Percentiles rank a stretch among this genome's conserved stretches.
Conservation (phyloP, 768 basidiomycete genomes). For the Boletus subcaerulescens region DNA sequence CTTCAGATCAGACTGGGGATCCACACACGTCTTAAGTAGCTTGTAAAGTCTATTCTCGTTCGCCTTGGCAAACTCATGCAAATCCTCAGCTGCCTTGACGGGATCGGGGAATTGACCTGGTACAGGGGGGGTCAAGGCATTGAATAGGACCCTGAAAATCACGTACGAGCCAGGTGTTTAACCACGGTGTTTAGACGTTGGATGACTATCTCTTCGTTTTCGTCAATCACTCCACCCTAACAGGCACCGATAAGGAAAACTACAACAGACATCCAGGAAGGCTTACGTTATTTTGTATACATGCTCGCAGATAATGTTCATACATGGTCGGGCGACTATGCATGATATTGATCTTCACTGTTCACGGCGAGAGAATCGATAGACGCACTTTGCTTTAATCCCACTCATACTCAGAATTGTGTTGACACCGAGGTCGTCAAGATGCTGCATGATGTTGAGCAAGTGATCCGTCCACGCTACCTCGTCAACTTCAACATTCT, state of each 20-base stretch:
- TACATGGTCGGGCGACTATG: slow-evolving; percentile 65
- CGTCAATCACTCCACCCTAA: slow-evolving; percentile 89
- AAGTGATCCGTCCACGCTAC: slow-evolving; percentile 82
- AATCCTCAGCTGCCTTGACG: slow-evolving; percentile 71
- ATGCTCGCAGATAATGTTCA: slow-evolving; percentile 68
- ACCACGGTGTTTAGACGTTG: slow-evolving; percentile 53
- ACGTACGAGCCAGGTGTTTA: slow-evolving; percentile 60
- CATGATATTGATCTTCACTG: slow-evolving; percentile 1
- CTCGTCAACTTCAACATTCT: slow-evolving; percentile 66
- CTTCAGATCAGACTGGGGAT: slow-evolving; percentile 82
- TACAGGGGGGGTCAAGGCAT: background rate
- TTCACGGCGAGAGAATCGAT: background rate
- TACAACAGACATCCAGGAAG: background rate
- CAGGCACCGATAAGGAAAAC: background rate
- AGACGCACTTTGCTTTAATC: slow-evolving; percentile 55
- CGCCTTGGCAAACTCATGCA: slow-evolving; percentile 77
- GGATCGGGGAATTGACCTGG: slow-evolving; percentile 63
- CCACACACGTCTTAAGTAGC: slow-evolving; percentile 75
- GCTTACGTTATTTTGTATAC: slow-evolving; percentile 81
- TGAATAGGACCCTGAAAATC: background rate
- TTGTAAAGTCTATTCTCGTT: slow-evolving; percentile 89
- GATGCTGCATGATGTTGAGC: slow-evolving; percentile 63
- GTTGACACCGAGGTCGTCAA: slow-evolving; percentile 59
- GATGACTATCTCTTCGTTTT: slow-evolving; percentile 64
- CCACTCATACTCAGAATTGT: slow-evolving; percentile 60